phyloP scores from a whole-genome alignment of 2,329 filamentous ascomycete genomes.

The Periconia sp. region DNA sequence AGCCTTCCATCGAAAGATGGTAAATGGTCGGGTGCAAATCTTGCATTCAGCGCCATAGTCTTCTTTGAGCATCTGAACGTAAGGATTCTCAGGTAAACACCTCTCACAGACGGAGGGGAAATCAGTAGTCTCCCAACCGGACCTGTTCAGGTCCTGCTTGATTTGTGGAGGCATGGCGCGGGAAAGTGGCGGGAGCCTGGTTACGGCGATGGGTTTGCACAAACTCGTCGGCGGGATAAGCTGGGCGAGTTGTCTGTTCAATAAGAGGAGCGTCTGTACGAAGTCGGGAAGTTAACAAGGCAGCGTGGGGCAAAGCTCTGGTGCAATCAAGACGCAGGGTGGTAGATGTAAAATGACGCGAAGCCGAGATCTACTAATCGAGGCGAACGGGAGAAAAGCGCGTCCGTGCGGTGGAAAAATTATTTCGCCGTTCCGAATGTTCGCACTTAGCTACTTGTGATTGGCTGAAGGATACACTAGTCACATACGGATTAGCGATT shows the following conservation, averaged over 20 bases:
- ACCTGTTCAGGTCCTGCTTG: constrained; percentile 92
- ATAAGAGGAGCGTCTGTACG: neutral
- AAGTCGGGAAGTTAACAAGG: neutral
- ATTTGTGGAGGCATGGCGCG: constrained; percentile 79
- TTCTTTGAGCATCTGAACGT: constrained; percentile 98
- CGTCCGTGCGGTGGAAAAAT: constrained; percentile 2
- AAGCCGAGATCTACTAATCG: neutral
- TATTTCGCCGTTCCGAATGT: no score
- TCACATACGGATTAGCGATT: no score
- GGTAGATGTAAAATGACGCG: neutral
- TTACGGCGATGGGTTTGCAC: constrained; percentile 2
- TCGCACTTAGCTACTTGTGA: no score
- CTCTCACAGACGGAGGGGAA: constrained; percentile 88
- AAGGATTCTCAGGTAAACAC: constrained; percentile 93
- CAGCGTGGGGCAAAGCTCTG: neutral
- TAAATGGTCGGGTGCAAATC: constrained; percentile 90
- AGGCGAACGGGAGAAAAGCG: neutral
- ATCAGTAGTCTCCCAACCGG: constrained; percentile 93
- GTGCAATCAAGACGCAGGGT: neutral
- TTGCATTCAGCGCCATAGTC: constrained; percentile 80
- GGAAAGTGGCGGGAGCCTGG: neutral
- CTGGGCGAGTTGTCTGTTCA: neutral
- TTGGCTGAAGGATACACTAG: no score
- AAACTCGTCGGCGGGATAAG: neutral
- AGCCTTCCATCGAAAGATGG: constrained; percentile 91